Percentiles rank a stretch among this genome's conserved stretches.
Evolutionary conservation across 192 early-diverging fungal species (phyloP).

Genomic region (Coemansia sp.): DNA sequence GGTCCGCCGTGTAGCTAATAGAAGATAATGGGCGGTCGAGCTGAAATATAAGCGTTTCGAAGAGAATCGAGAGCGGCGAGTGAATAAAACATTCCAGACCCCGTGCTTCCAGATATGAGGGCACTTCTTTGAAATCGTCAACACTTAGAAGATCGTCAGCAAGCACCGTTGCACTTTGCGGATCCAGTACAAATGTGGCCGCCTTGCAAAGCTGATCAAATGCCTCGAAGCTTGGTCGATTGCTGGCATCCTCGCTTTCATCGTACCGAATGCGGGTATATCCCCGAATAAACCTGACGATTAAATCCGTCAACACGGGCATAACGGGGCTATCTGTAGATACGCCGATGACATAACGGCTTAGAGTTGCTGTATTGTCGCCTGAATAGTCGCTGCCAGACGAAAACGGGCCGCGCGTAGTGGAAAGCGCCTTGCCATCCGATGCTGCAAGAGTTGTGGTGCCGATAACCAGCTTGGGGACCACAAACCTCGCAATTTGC

Average conservation of each 20-base stretch:
- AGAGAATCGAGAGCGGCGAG: conserved; percentile 8
- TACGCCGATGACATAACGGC: conserved; percentile 36
- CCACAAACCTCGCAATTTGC: conserved; percentile 30
- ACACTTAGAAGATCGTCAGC: neutral
- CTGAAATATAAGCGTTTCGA: neutral
- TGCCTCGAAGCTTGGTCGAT: conserved; percentile 1
- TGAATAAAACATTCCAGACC: neutral
- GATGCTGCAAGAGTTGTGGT: conserved; percentile 46
- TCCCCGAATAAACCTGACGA: conserved; percentile 13
- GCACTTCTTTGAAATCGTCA: neutral
- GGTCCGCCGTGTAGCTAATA: neutral
- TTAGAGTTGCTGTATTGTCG: conserved; percentile 37
- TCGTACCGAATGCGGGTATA: neutral
- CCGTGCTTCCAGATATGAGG: neutral
- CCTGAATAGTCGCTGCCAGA: conserved; percentile 23
- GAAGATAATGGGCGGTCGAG: neutral
- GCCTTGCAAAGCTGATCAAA: conserved; percentile 20
- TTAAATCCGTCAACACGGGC: conserved; percentile 15
- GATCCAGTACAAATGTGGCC: neutral
- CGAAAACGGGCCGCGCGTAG: conserved; percentile 47
- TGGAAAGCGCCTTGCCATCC: conserved; percentile 38
- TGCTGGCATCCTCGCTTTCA: neutral
- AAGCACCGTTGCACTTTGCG: neutral
- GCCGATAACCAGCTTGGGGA: conserved; percentile 46
- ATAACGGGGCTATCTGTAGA: conserved; percentile 23